Evolutionary conservation across 345 rosid species (phyloP), one percentile per base, ranked within the genome.

Genomic region (Citrus unshiu): DNA sequence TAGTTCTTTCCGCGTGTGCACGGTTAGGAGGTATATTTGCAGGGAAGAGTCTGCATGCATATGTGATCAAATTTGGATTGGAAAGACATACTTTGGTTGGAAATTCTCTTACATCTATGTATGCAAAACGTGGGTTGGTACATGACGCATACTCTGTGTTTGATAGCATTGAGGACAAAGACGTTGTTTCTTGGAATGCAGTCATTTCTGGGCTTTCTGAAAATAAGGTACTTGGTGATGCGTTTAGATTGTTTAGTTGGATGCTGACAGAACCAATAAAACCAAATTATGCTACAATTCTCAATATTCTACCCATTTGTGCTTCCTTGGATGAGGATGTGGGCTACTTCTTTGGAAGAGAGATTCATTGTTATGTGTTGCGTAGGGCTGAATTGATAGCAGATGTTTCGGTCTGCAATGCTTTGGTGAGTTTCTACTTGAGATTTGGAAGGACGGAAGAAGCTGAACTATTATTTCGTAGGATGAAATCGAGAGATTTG

Each of bases 161-260:
- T 84, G 67, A 79, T 75, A 76, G 85, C 80, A 91, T 93, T 70
- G 40, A 35, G 78, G 85, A 88, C 67, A 93, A 89, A 83, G 98
- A 94, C 74, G 93, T 91, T 21, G 88, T 94, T 75, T 91, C 98
- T 3, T 93, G 97, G 97, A 93, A 94, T 85, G 96, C 97, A 51
- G 83, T 93, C 30, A 90, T 94, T 84, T 91, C 97, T 30, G 98
- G 97, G 79, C 87, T 91, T 86, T 87, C 96, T 59, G 96, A 90
- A 90, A 90, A 91, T 66, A 84, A 82, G 79, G 72, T 93, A 80
- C 80, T 80, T 58, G 80, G 66, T 13, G 81, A 81, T 56, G 95
- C 97, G 9, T 83, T 94, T 68, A 86, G 87, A 68, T 85, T 77
- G 78, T 94, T 94, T 81, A 71, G 83, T 67, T 75, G 78, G 85